Evolutionary conservation across 306 rosid species (phyloP).

Genomic region (Sicyos baderoa): DNA sequence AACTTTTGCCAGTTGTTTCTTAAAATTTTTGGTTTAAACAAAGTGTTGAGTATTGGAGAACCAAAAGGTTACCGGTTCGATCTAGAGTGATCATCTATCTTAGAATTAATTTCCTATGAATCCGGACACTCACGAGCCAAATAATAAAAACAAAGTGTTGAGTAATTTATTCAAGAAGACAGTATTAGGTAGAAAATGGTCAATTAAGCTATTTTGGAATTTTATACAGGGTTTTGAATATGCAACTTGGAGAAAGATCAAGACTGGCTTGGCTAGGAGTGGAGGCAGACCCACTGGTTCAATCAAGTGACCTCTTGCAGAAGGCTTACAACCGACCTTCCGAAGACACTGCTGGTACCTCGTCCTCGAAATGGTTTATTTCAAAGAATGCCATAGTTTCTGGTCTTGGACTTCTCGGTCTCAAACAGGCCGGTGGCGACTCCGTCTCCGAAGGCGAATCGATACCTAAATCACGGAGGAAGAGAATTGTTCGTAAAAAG

Average conservation of each 20-base stretch:
- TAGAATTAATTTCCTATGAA: too few species aligned
- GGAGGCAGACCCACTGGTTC: conserved; percentile 85
- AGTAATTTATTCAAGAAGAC: neutral
- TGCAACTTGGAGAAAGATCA: conserved; percentile 82
- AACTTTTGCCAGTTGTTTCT: neutral
- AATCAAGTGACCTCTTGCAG: conserved; percentile 59
- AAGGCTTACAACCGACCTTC: conserved; percentile 70
- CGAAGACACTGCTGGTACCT: conserved; percentile 36
- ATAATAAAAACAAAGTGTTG: neutral
- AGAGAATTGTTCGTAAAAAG: conserved; percentile 79
- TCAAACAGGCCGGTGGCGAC: conserved; percentile 54
- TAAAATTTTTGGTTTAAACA: neutral
- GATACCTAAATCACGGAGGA: conserved; percentile 68
- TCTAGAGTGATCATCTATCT: too few species aligned
- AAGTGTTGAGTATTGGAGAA: neutral
- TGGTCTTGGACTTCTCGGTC: conserved; percentile 95
- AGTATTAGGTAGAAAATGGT: neutral
- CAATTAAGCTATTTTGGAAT: conserved; percentile 11
- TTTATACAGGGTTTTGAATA: conserved; percentile 60
- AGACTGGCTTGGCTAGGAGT: conserved; percentile 94
- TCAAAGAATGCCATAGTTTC: conserved; percentile 84
- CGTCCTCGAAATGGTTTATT: conserved; percentile 88
- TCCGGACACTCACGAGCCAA: too few species aligned
- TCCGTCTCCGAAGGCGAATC: conserved; percentile 41
- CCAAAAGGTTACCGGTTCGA: too few species aligned